Evolutionary conservation across 768 basidiomycete genomes (phyloP), one percentile per base, ranked within the genome.

Genomic region (Roridomyces roridus): DNA sequence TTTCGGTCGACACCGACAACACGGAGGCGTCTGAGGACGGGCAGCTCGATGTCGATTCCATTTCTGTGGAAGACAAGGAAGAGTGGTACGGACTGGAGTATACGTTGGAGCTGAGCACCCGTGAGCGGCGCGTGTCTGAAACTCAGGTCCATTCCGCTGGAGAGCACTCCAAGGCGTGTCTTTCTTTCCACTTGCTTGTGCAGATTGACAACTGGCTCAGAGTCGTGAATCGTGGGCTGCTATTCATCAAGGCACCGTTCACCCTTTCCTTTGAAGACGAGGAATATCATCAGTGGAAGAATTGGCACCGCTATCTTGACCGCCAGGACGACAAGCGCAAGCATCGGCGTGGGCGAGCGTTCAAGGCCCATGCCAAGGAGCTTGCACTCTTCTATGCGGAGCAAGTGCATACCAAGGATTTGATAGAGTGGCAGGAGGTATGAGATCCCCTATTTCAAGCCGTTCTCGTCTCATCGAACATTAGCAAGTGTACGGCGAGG

Each of bases 41-140:
- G 12, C 23, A 36, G 15, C 17, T 10, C 23, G 44, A n/a, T 17
- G 34, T 2, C 12, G 24, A 20, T 26, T 15, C 28, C 4, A 35
- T 28, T 1, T 35, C 43, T 12, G 60, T 62, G 26, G 64, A 64
- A 15, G 71, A 73, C 53, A 57, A 57, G 20, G 72, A 73, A 6
- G 78, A 76, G 60, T 80, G 80, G 79, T 73, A 71, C 36, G 78
- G 78, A 10, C 63, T 80, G 26, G 76, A 79, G 45, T 78, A 80
- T 58, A 75, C 74, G 5, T 66, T 81, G 9, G 74, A 77, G 64
- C 55, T 80, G 28, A 78, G 77, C 59, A 69, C 70, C 20, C 66
- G 73, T 39, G 75, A 78, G 50, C 70, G 72, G 31, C 67, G 68
- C 23, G 69, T 69, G 12, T 69, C 74, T 17, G 65, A 68, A 46